These are phyloP conservation scores for Ceratobasidium papillatum DNA, from an alignment of 1,284 basidiomycete genomes.

Conservation along the genomic window DNA sequence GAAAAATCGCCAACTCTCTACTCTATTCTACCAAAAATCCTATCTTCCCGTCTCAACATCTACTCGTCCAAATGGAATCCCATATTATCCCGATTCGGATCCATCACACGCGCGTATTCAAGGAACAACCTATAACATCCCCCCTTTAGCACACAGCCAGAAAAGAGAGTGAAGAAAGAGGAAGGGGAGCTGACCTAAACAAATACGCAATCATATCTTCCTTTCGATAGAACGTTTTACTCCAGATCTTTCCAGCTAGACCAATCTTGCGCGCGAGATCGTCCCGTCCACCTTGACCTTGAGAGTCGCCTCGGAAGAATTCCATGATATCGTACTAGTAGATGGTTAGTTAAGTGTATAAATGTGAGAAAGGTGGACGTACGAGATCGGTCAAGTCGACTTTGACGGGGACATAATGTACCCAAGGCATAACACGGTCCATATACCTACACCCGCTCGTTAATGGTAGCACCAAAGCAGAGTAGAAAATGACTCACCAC, in stretches of 20 bases:
- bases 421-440: slow-evolving; percentile 63
- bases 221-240: slow-evolving; percentile 65
- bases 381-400: slow-evolving; percentile 63
- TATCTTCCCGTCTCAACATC: too few relatives aligned
- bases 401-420: slow-evolving; percentile 69
- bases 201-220: slow-evolving; percentile 72
- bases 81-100: slow-evolving; percentile 58
- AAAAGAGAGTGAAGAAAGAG: slow-evolving; percentile 16
- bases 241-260: slow-evolving; percentile 65
- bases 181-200: slow-evolving; percentile 60
- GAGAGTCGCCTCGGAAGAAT: slow-evolving; percentile 64
- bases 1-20: neutral
- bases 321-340: slow-evolving; percentile 56
- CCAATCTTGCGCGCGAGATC: slow-evolving; percentile 66
- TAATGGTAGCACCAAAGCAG: neutral
- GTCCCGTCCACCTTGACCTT: slow-evolving; percentile 61
- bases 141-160: neutral
- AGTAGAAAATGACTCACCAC: slow-evolving; percentile 56
- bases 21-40: neutral
- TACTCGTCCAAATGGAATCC: slow-evolving; percentile 46
- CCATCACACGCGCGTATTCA: slow-evolving; percentile 63
- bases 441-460: slow-evolving; percentile 49
- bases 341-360: slow-evolving; percentile 17
- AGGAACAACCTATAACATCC: slow-evolving; percentile 54
- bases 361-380: slow-evolving; percentile 44